phyloP scores from a whole-genome alignment of 139 green algal genomes.

The Micractinium conductrix region DNA sequence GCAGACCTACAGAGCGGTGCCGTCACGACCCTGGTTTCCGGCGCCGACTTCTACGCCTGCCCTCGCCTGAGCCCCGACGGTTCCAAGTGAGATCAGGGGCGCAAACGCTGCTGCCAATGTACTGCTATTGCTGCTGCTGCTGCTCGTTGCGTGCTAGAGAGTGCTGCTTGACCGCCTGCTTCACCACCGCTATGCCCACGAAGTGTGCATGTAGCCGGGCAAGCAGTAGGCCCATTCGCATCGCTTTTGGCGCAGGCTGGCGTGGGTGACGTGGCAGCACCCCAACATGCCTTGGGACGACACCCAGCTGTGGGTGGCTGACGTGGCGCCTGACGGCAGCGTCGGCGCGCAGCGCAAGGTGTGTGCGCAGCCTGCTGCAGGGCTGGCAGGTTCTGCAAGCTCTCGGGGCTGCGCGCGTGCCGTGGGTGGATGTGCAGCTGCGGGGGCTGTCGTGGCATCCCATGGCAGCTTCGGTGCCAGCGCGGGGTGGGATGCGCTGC shows the following conservation, averaged over 20 bases:
- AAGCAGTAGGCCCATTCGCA: neutral
- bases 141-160: neutral
- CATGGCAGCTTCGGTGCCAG: no score
- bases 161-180: no score
- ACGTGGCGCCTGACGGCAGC: slow-evolving; percentile 48
- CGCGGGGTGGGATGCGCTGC: no score
- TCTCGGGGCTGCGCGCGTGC: no score
- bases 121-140: neutral
- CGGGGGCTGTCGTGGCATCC: no score
- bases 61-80: slow-evolving; percentile 67
- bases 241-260: slow-evolving; percentile 47
- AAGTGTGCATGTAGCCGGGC: no score
- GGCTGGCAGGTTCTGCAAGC: no score
- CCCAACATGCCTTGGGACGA: slow-evolving; percentile 86
- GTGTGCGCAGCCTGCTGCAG: no score
- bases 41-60: slow-evolving; percentile 75
- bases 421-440: no score
- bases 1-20: slow-evolving; percentile 60
- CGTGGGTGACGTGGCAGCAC: slow-evolving; percentile 76
- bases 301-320: slow-evolving; percentile 59
- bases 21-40: slow-evolving; percentile 50
- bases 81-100: neutral
- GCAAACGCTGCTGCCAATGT: neutral
- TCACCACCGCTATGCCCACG: no score
- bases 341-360: slow-evolving; percentile 29